Base-by-base conservation (phyloP, 208 protist genomes). In the Trypanosoma mega region DNA sequence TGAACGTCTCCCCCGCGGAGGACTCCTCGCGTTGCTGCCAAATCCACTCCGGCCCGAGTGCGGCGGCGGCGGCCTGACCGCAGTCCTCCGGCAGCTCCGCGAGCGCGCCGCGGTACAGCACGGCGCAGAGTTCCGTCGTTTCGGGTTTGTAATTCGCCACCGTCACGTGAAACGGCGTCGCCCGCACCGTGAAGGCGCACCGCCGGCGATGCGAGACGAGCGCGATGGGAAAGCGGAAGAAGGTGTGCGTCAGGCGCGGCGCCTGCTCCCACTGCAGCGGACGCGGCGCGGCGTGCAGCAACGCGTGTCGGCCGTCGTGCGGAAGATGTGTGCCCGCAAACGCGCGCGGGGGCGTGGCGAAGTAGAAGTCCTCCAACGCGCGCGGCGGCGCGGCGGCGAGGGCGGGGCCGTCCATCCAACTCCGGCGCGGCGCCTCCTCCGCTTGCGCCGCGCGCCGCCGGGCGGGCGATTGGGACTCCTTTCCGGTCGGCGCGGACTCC, bases 1-100 rank as follows among this genome's bases (percentile, higher is more conserved):
- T 92, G 52, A 96, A 96, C 8, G 85, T 93, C 53, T 92, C 80
- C 3, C 47, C 51, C 29, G 61, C 50, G 30, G 57, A 75, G 2
- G 49, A 62, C 57, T 96, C 85, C 12, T 80, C 65, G 16, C 86
- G 84, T 63, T 92, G 83, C 21, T 96, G 83, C 81, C 85, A 96
- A 37, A 90, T 71, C 81, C 85, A 93, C 61, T 88, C 68, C 1
- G 75, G 76, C 21, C 74, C 74, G 9, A 95, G 68, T 18, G 65
- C 44, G 1, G 53, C 27, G 23, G 54, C 63, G 18, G 52, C 56
- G 29, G 39, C 49, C n/a, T n/a, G n/a, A n/a, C n/a, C n/a, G 27
- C 70, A 54, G 34, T 65, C 73, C 44, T 88, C 80, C 1, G 84
- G 73, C 18, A 95, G 68, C 5, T 71, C 71, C n/a, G 48, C 43